phyloP scores from a whole-genome alignment of 768 basidiomycete species.

The Ramaria sp. region DNA sequence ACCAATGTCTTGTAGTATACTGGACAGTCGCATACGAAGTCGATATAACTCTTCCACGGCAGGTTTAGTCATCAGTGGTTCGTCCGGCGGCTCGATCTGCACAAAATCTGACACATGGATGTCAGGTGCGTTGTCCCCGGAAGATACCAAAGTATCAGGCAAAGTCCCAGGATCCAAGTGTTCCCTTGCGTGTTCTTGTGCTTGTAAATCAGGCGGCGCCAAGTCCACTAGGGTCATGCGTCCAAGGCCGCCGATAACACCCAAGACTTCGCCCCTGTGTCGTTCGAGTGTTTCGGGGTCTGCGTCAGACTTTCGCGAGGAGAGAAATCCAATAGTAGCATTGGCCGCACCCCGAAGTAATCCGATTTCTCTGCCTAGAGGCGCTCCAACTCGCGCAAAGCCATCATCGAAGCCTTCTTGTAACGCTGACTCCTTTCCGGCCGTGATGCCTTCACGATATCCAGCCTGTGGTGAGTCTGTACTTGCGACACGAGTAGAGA shows the following conservation, averaged over 20 bases:
- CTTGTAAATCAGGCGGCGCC: slow-evolving; percentile 64
- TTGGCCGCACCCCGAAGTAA: slow-evolving; percentile 61
- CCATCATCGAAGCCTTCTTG: slow-evolving; percentile 89
- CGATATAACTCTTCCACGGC: not conserved
- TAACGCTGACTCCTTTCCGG: slow-evolving; percentile 78
- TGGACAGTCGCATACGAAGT: not conserved
- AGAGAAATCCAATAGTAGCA: slow-evolving; percentile 49
- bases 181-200: slow-evolving; percentile 64
- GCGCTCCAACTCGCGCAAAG: slow-evolving; percentile 61
- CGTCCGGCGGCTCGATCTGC: not conserved
- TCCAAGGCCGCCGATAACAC: slow-evolving; percentile 45
- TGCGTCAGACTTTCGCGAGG: slow-evolving; percentile 19
- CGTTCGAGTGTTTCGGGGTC: slow-evolving; percentile 11
- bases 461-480: slow-evolving; percentile 48
- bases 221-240: slow-evolving; percentile 61
- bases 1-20: not conserved
- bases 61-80: not conserved
- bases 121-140: not conserved
- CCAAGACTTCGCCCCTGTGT: slow-evolving; percentile 35
- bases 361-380: slow-evolving; percentile 71
- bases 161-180: slow-evolving; percentile 33
- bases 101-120: not conserved
- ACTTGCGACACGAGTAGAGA: not conserved
- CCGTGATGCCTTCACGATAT: slow-evolving; percentile 92
- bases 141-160: not conserved